Conservation (phyloP, 164 flowering plant species). For the Nelumbo lutea region DNA sequence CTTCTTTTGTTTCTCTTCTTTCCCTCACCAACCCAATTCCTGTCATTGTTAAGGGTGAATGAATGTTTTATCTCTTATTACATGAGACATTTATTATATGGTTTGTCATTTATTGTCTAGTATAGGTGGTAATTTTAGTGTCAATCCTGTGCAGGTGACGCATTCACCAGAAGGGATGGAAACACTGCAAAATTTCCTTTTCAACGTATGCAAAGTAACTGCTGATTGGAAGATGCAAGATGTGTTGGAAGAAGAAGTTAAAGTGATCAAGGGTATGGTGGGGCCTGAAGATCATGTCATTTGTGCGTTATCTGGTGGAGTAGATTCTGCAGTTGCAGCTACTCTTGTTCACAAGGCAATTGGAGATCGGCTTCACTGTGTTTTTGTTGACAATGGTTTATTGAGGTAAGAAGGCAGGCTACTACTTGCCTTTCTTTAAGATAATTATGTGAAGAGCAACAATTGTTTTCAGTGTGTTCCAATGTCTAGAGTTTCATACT, state of each 20-base stretch:
- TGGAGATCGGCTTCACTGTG: conserved; percentile 88
- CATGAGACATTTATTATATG: background rate
- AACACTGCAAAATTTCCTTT: conserved; percentile 66
- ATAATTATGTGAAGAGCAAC: background rate
- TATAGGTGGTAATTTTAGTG: background rate
- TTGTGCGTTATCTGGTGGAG: conserved; percentile 94
- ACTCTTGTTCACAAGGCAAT: conserved; percentile 93
- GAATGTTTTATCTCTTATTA: background rate
- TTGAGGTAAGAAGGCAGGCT: conserved; percentile 48
- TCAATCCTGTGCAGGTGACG: conserved; percentile 52
- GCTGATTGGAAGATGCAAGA: conserved; percentile 92
- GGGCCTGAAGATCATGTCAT: conserved; percentile 81
- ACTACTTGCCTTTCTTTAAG: background rate
- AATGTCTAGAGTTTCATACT: background rate
- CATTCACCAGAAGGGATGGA: conserved; percentile 95
- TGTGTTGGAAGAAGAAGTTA: conserved; percentile 78
- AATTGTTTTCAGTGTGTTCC: background rate
- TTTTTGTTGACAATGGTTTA: conserved; percentile 95
- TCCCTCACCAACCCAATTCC: too few species aligned
- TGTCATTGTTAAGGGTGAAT: background rate
- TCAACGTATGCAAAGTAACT: conserved; percentile 65
- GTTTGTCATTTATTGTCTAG: background rate
- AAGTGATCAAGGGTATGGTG: conserved; percentile 53
- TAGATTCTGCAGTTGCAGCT: conserved; percentile 98
- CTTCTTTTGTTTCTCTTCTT: background rate